Evolutionary conservation across 495 filamentous ascomycete genomes (phyloP), one percentile per base, ranked within the genome.

Genomic region (Neurospora sp.): DNA sequence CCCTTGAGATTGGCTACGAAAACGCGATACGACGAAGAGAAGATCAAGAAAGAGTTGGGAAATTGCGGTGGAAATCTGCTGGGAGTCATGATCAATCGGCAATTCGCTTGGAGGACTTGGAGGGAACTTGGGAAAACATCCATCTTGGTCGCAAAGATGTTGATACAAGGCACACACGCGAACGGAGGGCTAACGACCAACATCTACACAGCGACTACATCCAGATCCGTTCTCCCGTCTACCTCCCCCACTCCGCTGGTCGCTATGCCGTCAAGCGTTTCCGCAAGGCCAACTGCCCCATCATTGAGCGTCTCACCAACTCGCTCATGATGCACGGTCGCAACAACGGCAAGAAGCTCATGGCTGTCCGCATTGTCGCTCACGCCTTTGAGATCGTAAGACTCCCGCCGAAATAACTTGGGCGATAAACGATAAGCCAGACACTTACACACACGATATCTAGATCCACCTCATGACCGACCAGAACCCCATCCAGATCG

Each of bases 281-380:
- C 93, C 91, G 96, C 87, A 99, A 99, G 90, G 94, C 96, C 82
- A 94, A 98, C 90, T 98, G 96, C 91, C 96, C 96, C 78, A 98
- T 99, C 89, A 97, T 99, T 80, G 96, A 99, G 92, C 95, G 96
- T 83, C 91, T 99, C 74, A 98, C 96, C 87, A 99, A 99, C 90
- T 98, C 96, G 37, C 90, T 99, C 78, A 99, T 99, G 96, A 98
- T 98, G 96, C 97, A 99, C 90, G 96, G 96, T 83, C 96, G 96
- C 86, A 99, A 99, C 91, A 98, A 97, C 92, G 96, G 96, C 86
- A 99, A 99, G 92, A 99, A 99, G 93, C 91, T 98, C 76, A 97
- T 96, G 93, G 96, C 96, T 82, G 94, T 98, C 84, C 94, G 96
- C 84, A 99, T 99, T 76, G 95, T 99, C 80, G 94, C 95, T 74